Evolutionary conservation across 495 filamentous ascomycete species (phyloP), one percentile per base, ranked within the genome.

Genomic region (Achaetomiella virescens): DNA sequence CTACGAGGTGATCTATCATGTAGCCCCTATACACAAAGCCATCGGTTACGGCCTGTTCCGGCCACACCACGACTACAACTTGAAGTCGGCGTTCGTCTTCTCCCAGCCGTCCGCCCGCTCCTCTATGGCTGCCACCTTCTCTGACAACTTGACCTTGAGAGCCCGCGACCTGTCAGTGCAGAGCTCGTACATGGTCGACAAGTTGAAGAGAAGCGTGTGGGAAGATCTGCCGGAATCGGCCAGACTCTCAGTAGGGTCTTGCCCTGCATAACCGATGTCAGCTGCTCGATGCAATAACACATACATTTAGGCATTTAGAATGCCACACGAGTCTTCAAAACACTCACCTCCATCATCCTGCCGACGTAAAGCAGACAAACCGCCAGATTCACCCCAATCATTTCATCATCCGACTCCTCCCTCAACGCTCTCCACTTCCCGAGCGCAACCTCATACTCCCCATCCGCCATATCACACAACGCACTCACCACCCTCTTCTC

Each of bases 141-240:
- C 86, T 8, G 87, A 83, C 21, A 97, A 75, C 20, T 71, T 67
- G 18, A 78, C 67, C 72, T 96, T 97, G 62, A 85, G 67, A 15
- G 75, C 75, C 45, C 76, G 71, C n/a, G 86, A 77, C 56, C 78
- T 78, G 54, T 97, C 91, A 2, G 86, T 89, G 61, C 87, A 92
- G 6, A 98, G 81, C 69, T 98, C 93, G 66, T 95, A 98, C 60
- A 95, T 80, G 0, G 93, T 97, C 15, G 83, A 79, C 8, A 98
- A 74, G 66, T 98, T 98, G 70, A 97, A 98, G 1, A 90, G 78
- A 17, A 95, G 66, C 9, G 86, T 86, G 42, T 83, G 80, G 58
- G 91, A 95, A 0, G 82, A 80, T 20, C 81, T 71, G 7, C 82
- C 79, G 1, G 72, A 62, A 6, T 81, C 78, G 8, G 90, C 69